Conservation (phyloP, 805 yeast species). For the Teunomyces stri region DNA sequence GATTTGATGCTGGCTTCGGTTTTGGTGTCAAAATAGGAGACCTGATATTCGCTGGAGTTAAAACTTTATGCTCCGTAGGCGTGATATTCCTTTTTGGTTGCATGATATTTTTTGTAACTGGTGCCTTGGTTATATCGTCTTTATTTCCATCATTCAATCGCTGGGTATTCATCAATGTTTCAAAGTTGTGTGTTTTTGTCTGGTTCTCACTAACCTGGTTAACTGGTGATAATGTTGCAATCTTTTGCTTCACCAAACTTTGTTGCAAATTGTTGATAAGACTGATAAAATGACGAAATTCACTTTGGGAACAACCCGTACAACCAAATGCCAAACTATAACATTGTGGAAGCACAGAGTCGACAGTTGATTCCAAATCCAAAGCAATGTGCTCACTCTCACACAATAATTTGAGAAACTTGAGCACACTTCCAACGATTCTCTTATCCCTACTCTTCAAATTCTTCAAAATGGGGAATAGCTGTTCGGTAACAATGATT, state of each 20-base stretch:
- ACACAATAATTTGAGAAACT: slow-evolving; percentile 51
- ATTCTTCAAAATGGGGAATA: slow-evolving; percentile 73
- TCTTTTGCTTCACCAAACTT: slow-evolving; percentile 10
- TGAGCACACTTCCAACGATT: slow-evolving; percentile 52
- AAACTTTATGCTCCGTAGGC: not conserved
- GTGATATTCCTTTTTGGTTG: slow-evolving; percentile 12
- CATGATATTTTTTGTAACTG: slow-evolving; percentile 20
- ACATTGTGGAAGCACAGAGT: slow-evolving; percentile 29
- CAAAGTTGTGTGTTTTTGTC: slow-evolving; percentile 15
- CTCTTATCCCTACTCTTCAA: slow-evolving; percentile 76
- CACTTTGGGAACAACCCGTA: slow-evolving; percentile 32
- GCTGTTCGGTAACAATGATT: slow-evolving; percentile 67
- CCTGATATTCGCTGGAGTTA: not conserved
- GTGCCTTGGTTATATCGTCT: slow-evolving; percentile 22
- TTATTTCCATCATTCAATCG: slow-evolving; percentile 20
- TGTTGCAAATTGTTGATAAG: slow-evolving; percentile 19
- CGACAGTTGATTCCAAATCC: slow-evolving; percentile 29
- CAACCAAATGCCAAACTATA: slow-evolving; percentile 34
- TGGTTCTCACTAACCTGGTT: not conserved
- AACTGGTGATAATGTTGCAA: slow-evolving; percentile 7
- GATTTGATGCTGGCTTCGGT: not conserved
- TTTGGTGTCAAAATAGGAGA: slow-evolving; percentile 2
- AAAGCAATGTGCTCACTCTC: slow-evolving; percentile 38
- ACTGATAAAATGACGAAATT: slow-evolving; percentile 29
- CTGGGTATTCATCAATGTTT: slow-evolving; percentile 30